phyloP scores from a whole-genome alignment of 1,284 basidiomycete genomes.

The Mrakiaceae sp. region DNA sequence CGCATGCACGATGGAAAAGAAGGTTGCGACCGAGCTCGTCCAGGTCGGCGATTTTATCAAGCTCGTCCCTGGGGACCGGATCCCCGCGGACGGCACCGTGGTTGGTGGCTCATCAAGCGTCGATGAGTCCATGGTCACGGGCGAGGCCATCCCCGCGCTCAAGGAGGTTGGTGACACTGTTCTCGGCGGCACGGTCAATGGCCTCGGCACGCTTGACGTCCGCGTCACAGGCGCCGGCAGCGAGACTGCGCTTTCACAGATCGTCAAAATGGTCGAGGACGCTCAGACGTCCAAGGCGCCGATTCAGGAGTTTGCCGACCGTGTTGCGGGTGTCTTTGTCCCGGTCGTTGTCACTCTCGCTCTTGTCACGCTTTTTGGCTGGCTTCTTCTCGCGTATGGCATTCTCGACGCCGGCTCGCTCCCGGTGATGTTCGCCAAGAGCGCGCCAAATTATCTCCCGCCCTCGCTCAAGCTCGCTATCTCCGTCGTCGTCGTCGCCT shows the following conservation, averaged over 20 bases:
- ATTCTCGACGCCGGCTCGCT: slow-evolving; percentile 48
- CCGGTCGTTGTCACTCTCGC: slow-evolving; percentile 80
- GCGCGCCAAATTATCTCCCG: slow-evolving; percentile 74
- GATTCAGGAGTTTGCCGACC: slow-evolving; percentile 93
- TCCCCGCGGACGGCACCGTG: slow-evolving; percentile 90
- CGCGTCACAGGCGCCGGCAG: slow-evolving; percentile 86
- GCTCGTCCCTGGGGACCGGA: slow-evolving; percentile 89
- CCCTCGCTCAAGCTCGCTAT: slow-evolving; percentile 96
- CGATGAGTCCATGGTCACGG: slow-evolving; percentile 95
- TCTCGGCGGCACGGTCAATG: slow-evolving; percentile 95
- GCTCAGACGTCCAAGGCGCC: slow-evolving; percentile 97
- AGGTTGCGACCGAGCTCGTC: slow-evolving; percentile 85
- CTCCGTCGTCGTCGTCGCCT: slow-evolving; percentile 95
- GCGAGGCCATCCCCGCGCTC: slow-evolving; percentile 80
- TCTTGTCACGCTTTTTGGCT: slow-evolving; percentile 65
- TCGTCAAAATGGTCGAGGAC: slow-evolving; percentile 92
- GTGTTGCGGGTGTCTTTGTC: slow-evolving; percentile 89
- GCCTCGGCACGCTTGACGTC: slow-evolving; percentile 91
- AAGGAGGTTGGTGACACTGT: slow-evolving; percentile 74
- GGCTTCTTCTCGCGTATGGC: slow-evolving; percentile 63
- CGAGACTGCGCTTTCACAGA: slow-evolving; percentile 91
- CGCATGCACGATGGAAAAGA: slow-evolving; percentile 31
- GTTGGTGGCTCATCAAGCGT: slow-evolving; percentile 72
- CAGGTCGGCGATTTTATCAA: slow-evolving; percentile 91
- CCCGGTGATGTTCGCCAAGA: slow-evolving; percentile 70